A percentile compares a stretch with the other conserved stretches of the same genome.
Evolutionary conservation across 176 grass and related monocot genomes (phyloP).

Genomic region (Poa pratensis): DNA sequence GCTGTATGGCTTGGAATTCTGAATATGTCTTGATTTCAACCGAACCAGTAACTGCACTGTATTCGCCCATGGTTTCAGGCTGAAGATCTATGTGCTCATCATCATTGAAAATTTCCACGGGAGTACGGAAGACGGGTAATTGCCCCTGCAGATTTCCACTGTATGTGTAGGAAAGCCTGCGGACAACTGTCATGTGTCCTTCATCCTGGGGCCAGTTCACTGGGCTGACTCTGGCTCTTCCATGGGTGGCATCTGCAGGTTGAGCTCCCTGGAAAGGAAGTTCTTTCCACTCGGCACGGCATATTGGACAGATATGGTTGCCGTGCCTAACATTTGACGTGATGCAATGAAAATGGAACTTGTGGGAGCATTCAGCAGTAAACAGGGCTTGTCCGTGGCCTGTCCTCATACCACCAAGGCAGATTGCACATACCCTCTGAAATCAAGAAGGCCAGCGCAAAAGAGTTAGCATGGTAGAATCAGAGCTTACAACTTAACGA

Average conservation of each 20-base stretch:
- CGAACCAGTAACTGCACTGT: conserved; percentile 35
- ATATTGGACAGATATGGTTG: conserved; percentile 80
- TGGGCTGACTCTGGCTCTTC: conserved; percentile 75
- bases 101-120: conserved; percentile 63
- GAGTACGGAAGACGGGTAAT: conserved; percentile 44
- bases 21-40: conserved; percentile 69
- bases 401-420: conserved; percentile 74
- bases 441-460: conserved; percentile 39
- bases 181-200: conserved; percentile 53
- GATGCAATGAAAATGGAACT: conserved; percentile 95
- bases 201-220: conserved; percentile 59
- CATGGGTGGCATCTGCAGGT: conserved; percentile 51
- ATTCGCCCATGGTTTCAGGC: conserved; percentile 35
- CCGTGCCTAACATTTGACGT: conserved; percentile 85
- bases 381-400: conserved; percentile 81
- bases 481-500: not conserved
- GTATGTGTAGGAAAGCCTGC: conserved; percentile 45
- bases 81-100: conserved; percentile 63
- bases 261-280: conserved; percentile 54
- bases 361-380: conserved; percentile 93
- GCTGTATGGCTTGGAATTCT: conserved; percentile 56
- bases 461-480: conserved; percentile 25
- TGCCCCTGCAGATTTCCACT: conserved; percentile 50
- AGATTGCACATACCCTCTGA: conserved; percentile 84
- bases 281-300: conserved; percentile 87